Conservation (phyloP, 768 basidiomycete species). For the Rhizopogon vesiculosus region DNA sequence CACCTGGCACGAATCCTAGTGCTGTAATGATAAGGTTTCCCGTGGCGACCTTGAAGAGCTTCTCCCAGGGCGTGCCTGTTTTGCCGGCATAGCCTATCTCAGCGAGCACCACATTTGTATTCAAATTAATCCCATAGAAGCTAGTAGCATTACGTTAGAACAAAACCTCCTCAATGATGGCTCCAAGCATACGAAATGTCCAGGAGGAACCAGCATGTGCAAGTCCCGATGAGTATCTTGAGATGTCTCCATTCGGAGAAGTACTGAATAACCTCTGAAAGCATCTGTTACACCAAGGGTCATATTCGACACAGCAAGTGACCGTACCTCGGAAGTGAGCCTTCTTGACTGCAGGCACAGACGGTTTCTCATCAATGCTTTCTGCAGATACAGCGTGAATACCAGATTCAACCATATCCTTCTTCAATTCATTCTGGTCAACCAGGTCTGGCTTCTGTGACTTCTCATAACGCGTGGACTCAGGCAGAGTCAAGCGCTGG, state of each 20-base stretch:
- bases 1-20: slow-evolving; percentile 74
- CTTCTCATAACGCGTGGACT: slow-evolving; percentile 53
- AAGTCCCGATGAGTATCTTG: slow-evolving; percentile 65
- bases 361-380: slow-evolving; percentile 8
- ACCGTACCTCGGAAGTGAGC: slow-evolving; percentile 46
- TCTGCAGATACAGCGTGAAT: slow-evolving; percentile 1
- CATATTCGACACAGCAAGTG: background rate
- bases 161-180: slow-evolving; percentile 8
- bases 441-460: slow-evolving; percentile 28
- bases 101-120: slow-evolving; percentile 74
- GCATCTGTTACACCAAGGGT: background rate
- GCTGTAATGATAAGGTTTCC: slow-evolving; percentile 71
- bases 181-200: slow-evolving; percentile 51
- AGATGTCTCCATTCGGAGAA: slow-evolving; percentile 71
- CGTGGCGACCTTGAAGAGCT: slow-evolving; percentile 61
- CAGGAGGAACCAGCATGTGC: slow-evolving; percentile 68
- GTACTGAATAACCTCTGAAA: slow-evolving; percentile 56
- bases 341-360: slow-evolving; percentile 32
- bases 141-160: slow-evolving; percentile 23
- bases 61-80: slow-evolving; percentile 53
- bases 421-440: slow-evolving; percentile 28
- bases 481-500: slow-evolving; percentile 69
- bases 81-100: slow-evolving; percentile 65
- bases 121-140: slow-evolving; percentile 74
- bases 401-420: slow-evolving; percentile 18